Evolutionary conservation across 768 basidiomycete species (phyloP), one percentile per base, ranked within the genome.

Genomic region (Suillus tomentosus): DNA sequence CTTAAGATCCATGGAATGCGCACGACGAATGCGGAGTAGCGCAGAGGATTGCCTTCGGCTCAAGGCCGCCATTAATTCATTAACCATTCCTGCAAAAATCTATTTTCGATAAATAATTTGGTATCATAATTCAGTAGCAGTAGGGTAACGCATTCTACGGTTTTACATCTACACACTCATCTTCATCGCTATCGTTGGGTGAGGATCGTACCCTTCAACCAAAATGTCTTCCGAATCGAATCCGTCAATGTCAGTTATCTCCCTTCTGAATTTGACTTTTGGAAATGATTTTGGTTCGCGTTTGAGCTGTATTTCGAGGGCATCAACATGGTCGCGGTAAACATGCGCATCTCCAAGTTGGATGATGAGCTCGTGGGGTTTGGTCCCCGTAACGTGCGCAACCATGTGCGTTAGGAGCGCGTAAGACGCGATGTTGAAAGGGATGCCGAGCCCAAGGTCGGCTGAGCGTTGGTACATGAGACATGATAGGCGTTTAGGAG

Each of bases 391-490:
- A 64, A 97, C 87, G 31, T 86, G 89, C n/a, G 96, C 96, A 67
- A 99, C 87, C 93, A 99, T 95, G 77, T 98, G 95, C 0, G 96
- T 97, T 61, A 99, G 87, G 24, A 99, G 85, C 7, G 97, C 92
- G 76, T 99, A 99, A 0, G 97, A 99, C 15, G 96, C 97, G 76
- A 99, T 99, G 77, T 99, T 99, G 85, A 99, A 99, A 0, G 96
- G 96, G 57, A 99, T 93, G 3, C 96, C 96, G 45, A 99, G 92
- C 1, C 96, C 96, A 9, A 98, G 85, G 74, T 99, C 96, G 19
- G 96, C 96, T 17, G 96, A 98, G 55, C 97, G 92, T 73, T 99
- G 96, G 80, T 90, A 98, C 95, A 99, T 95, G 54, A 96, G 83
- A 76, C 96, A 98, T 10, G 94, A 96, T 19, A 99, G 88, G 63